Evolutionary conservation across 805 yeast species (phyloP).

Genomic region (Blastobotrys peoriensis): DNA sequence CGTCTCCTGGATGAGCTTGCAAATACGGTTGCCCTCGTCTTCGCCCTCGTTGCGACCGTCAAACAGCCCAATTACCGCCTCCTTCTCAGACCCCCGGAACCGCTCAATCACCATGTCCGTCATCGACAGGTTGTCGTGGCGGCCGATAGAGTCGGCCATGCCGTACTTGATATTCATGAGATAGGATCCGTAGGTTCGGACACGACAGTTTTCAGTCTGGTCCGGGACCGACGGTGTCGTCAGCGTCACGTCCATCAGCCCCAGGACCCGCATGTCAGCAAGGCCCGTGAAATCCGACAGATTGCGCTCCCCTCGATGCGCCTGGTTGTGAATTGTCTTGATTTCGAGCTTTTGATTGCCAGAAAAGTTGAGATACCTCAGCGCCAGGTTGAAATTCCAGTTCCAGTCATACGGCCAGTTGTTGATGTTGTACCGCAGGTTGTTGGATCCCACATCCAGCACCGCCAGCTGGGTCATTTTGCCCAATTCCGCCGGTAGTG

Average conservation of each 20-base stretch:
- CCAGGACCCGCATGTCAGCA: constrained; percentile 64
- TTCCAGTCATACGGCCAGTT: constrained; percentile 98
- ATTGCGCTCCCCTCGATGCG: constrained; percentile 21
- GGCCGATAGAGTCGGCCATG: constrained; percentile 81
- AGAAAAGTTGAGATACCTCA: constrained; percentile 79
- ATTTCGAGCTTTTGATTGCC: constrained; percentile 92
- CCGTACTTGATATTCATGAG: constrained; percentile 77
- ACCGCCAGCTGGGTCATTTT: constrained; percentile 57
- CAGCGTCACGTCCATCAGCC: constrained; percentile 91
- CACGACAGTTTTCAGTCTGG: constrained; percentile 73
- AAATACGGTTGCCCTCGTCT: constrained; percentile 37
- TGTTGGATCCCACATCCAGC: constrained; percentile 88
- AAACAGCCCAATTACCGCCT: constrained; percentile 71
- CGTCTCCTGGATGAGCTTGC: constrained; percentile 65
- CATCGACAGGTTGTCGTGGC: constrained; percentile 51
- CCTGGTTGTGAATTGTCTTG: constrained; percentile 48
- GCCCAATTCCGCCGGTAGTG: constrained; percentile 84
- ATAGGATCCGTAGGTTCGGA: constrained; percentile 83
- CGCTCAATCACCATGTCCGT: constrained; percentile 84
- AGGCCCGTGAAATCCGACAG: constrained; percentile 65
- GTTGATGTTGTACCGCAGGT: constrained; percentile 82
- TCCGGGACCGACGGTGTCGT: constrained; percentile 88
- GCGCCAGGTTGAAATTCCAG: constrained; percentile 78
- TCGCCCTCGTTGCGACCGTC: constrained; percentile 64
- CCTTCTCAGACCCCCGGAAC: constrained; percentile 80